Conservation (phyloP, 1,284 basidiomycete genomes). For the Malassezia arunalokei region DNA sequence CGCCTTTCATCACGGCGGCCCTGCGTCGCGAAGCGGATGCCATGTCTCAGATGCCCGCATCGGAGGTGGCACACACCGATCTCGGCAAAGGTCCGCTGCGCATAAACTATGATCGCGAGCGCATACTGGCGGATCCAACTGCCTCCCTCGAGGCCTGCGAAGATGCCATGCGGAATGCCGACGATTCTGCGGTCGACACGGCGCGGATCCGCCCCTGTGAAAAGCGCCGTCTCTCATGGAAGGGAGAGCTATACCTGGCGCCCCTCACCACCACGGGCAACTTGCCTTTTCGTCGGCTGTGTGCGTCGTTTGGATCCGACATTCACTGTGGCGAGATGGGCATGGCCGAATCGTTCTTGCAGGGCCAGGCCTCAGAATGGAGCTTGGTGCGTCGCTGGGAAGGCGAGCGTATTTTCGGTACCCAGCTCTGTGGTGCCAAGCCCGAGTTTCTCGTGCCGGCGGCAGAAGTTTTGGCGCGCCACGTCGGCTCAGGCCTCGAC, state of each 20-base stretch:
- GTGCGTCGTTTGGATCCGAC: conserved; percentile 72
- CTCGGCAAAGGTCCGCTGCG: conserved; percentile 21
- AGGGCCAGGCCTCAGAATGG: conserved; percentile 37
- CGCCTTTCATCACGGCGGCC: conserved; percentile 23
- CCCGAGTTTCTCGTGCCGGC: conserved; percentile 60
- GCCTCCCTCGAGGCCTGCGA: conserved; percentile 28
- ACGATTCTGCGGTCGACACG: conserved; percentile 25
- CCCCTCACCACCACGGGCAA: conserved; percentile 93
- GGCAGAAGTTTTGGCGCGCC: conserved; percentile 67
- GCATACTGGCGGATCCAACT: background rate
- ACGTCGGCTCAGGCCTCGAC: conserved; percentile 57
- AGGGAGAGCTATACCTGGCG: conserved; percentile 73
- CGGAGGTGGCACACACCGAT: conserved; percentile 4
- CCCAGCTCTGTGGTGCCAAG: conserved; percentile 57
- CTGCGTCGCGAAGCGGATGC: conserved; percentile 23
- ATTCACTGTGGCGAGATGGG: conserved; percentile 89
- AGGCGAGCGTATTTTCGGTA: conserved; percentile 76
- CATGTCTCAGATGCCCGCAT: conserved; percentile 13
- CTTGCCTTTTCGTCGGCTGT: conserved; percentile 81
- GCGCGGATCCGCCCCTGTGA: conserved; percentile 62
- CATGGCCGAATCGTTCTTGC: conserved; percentile 29
- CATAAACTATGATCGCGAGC: conserved; percentile 14
- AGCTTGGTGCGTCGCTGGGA: conserved; percentile 54
- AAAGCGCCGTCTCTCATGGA: conserved; percentile 77
- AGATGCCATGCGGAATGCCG: conserved; percentile 21